Base-by-base conservation (phyloP, 2,329 filamentous ascomycete genomes). In the Aspergillus hortae region DNA sequence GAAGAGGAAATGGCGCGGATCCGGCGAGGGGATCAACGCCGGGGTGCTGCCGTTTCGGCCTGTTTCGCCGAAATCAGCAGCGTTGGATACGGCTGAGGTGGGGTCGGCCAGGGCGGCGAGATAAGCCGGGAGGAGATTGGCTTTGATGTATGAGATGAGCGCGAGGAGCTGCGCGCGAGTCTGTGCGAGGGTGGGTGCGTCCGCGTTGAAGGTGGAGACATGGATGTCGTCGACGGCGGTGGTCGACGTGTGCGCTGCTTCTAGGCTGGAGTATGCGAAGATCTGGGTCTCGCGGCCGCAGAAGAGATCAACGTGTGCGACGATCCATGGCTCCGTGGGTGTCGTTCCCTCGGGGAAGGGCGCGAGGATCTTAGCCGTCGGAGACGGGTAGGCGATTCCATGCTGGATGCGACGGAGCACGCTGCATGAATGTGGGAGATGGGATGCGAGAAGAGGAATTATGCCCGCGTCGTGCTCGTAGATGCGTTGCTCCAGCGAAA, bases 281-380 rank as follows among this genome's bases (percentile, higher is more conserved):
- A 73, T 61, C 52, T 76, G 73, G n/a, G 73, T 75, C 49, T 74
- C 68, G 11, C 66, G 67, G 25, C 69, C 64, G 15, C 61, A 56
- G 48, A 62, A 62, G 4, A 76, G 61, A 62, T 77, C 72, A 44
- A 74, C 68, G 46, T 69, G 64, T 6, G 70, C 72, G 48, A 65
- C 69, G 36, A 75, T 61, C 74, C 74, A 76, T 38, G 69, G 68
- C 4, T 48, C 38, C 17, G 40, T 33, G 41, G 53, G 44, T n/a
- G 53, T 45, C 32, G 35, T 42, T 30, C 51, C 56, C 33, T 61
- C 56, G 6, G 64, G 58, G 46, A 71, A 69, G 14, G 68, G 71
- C 15, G 67, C 63, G 6, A 73, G 56, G 51, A 69, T 62, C 35
- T 59, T 56, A 17, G 69, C 68, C 5, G 68, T 72, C 32, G 59